phyloP scores from a whole-genome alignment of 345 rosid genomes.

The Fremontodendron californicum region DNA sequence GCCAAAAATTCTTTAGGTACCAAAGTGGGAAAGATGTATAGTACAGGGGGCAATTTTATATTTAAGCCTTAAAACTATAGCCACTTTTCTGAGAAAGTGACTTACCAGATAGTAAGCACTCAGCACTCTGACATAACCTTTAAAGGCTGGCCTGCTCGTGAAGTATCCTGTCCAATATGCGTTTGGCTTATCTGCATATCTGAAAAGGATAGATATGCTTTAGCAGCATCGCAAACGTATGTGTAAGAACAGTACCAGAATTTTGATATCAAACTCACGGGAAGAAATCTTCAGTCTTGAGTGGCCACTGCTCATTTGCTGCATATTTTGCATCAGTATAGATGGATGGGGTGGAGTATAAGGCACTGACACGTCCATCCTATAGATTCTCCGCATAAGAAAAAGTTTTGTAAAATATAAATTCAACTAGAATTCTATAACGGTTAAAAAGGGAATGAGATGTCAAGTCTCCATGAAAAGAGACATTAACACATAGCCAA shows the following conservation, averaged over 20 bases:
- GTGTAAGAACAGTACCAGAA: not conserved
- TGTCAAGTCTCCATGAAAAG: not conserved
- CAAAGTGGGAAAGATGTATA: no score
- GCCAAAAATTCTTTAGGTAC: no score
- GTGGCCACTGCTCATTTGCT: conserved; percentile 76
- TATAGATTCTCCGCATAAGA: conserved; percentile 33
- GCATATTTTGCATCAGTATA: conserved; percentile 85
- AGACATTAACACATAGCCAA: not conserved
- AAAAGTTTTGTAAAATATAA: conserved; percentile 16
- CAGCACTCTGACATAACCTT: conserved; percentile 73
- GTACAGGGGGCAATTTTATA: no score
- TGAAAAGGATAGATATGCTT: conserved; percentile 25
- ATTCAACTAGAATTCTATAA: conserved; percentile 8
- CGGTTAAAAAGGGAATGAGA: not conserved
- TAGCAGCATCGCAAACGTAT: not conserved
- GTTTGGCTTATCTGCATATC: conserved; percentile 89
- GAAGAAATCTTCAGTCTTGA: conserved; percentile 85
- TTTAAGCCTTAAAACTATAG: no score
- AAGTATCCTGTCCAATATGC: conserved; percentile 98
- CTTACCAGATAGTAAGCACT: conserved; percentile 85
- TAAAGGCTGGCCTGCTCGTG: conserved; percentile 84
- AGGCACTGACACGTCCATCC: conserved; percentile 95
- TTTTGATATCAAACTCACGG: conserved; percentile 57
- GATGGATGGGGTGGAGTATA: conserved; percentile 86
- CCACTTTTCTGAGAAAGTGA: conserved; percentile 5